Evolutionary conservation across 2,329 filamentous ascomycete genomes (phyloP).

Genomic region (Talaromyces rugulosus): DNA sequence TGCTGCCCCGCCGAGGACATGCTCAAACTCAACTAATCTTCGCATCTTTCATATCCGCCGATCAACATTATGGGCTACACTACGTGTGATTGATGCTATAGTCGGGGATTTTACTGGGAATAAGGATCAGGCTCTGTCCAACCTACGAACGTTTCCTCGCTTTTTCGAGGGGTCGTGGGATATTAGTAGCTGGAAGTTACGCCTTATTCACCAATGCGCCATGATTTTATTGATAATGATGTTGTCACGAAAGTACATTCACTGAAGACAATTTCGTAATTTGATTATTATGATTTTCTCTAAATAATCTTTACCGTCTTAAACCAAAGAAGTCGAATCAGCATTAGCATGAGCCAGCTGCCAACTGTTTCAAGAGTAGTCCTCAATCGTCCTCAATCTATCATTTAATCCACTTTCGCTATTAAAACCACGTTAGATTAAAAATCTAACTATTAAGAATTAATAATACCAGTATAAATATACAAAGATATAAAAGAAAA

Average conservation of each 20-base stretch:
- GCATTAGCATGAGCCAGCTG: too few species aligned
- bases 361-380: too few species aligned
- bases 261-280: not conserved
- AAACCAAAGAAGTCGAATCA: too few species aligned
- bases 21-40: conserved; percentile 11
- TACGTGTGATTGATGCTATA: not conserved
- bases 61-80: not conserved
- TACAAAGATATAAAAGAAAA: not conserved
- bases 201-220: not conserved
- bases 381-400: not conserved
- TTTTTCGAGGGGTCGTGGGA: not conserved
- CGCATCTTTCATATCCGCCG: not conserved
- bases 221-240: not conserved
- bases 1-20: conserved; percentile 3
- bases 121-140: not conserved
- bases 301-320: not conserved
- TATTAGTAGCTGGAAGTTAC: not conserved
- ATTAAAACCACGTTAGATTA: not conserved
- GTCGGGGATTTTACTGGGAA: not conserved
- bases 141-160: not conserved
- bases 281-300: not conserved
- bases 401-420: not conserved
- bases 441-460: not conserved
- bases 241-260: not conserved
- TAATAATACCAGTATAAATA: not conserved